These are phyloP conservation scores for Phaeodactylum tricornutum DNA, from an alignment of 108 stramenopile species.

Conservation along the genomic window DNA sequence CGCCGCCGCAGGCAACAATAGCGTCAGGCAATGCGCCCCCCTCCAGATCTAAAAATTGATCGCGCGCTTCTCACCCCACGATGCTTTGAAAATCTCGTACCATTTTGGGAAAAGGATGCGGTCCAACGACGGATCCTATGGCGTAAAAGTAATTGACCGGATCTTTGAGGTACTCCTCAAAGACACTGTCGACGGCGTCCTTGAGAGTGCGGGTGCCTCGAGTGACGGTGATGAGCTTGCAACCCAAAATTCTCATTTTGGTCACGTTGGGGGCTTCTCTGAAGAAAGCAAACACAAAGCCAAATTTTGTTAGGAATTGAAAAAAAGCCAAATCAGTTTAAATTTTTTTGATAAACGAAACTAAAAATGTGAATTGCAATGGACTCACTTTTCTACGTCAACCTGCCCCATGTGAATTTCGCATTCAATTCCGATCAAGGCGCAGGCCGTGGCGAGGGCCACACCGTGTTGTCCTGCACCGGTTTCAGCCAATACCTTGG, in stretches of 20 bases:
- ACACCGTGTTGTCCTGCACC: slow-evolving; percentile 96
- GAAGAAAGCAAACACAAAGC: slow-evolving; percentile 82
- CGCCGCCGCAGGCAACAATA: slow-evolving; percentile 90
- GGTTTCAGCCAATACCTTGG: slow-evolving; percentile 92
- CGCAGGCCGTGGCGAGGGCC: slow-evolving; percentile 88
- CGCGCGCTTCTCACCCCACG: slow-evolving; percentile 73
- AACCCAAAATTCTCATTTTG: slow-evolving; percentile 92
- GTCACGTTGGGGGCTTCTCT: slow-evolving; percentile 86
- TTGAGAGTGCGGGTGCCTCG: slow-evolving; percentile 81
- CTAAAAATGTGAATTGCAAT: too few species aligned
- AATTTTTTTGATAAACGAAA: not conserved
- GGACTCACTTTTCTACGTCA: slow-evolving; percentile 83
- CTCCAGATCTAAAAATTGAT: slow-evolving; percentile 71
- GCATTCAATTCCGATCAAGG: slow-evolving; percentile 85
- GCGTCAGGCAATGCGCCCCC: slow-evolving; percentile 85
- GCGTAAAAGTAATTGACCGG: slow-evolving; percentile 84
- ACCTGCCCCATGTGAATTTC: slow-evolving; percentile 95
- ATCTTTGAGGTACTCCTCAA: slow-evolving; percentile 93
- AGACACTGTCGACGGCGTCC: slow-evolving; percentile 95
- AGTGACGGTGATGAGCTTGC: slow-evolving; percentile 79
- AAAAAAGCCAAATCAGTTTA: slow-evolving; percentile 14
- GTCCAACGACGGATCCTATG: slow-evolving; percentile 93
- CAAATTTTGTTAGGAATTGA: too few species aligned
- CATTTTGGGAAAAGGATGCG: slow-evolving; percentile 94
- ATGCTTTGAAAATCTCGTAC: slow-evolving; percentile 89